A percentile compares a stretch with the other conserved stretches of the same genome.
These are phyloP conservation scores for Pneumocystis jirovecii DNA, from an alignment of 1,139 yeast species.

Conservation along the genomic window DNA sequence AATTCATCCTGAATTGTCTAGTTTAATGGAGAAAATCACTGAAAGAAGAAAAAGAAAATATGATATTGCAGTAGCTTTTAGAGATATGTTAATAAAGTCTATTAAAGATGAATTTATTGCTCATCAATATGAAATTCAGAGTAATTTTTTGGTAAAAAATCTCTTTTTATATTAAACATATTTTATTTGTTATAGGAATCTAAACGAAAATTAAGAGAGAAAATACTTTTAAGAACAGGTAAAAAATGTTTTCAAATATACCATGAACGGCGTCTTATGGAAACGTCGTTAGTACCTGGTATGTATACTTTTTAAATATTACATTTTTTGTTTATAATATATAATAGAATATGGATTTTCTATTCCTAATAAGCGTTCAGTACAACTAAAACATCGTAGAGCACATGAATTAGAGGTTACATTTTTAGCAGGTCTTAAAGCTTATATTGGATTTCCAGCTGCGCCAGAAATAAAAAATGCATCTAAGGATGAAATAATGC, in stretches of 20 bases:
- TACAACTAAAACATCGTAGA: slow-evolving; percentile 41
- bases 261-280: slow-evolving; percentile 75
- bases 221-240: slow-evolving; percentile 59
- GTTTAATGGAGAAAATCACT: slow-evolving; percentile 55
- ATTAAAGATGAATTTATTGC: slow-evolving; percentile 73
- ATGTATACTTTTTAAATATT: neutral
- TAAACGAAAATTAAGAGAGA: slow-evolving; percentile 49
- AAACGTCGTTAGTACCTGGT: slow-evolving; percentile 34
- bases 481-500: neutral
- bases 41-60: slow-evolving; percentile 56
- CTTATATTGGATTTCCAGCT: slow-evolving; percentile 49
- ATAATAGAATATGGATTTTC: slow-evolving; percentile 31
- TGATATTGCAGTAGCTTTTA: slow-evolving; percentile 49
- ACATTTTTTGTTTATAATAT: neutral
- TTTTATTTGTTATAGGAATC: neutral
- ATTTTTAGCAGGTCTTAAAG: slow-evolving; percentile 39
- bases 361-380: slow-evolving; percentile 23
- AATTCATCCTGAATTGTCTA: slow-evolving; percentile 69
- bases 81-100: slow-evolving; percentile 59
- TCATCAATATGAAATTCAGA: slow-evolving; percentile 65
- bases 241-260: slow-evolving; percentile 85
- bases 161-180: neutral
- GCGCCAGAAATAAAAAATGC: slow-evolving; percentile 32
- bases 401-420: slow-evolving; percentile 43
- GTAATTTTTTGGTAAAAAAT: slow-evolving; percentile 51